Conservation (phyloP, 257 asterid genomes). For the Dorcoceras hygrometricum region DNA sequence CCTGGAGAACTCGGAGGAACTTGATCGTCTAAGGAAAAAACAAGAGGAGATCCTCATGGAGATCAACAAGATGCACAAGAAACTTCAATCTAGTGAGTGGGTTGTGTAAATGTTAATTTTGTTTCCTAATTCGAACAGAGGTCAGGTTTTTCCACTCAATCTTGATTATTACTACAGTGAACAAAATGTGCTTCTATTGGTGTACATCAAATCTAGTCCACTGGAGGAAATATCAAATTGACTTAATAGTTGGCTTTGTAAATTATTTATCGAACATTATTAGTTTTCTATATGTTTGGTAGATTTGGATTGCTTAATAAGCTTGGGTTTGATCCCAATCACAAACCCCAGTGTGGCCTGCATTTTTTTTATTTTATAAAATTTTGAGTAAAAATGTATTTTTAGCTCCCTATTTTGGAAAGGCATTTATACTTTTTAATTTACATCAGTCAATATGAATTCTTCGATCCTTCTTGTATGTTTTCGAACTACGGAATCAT, state of each 20-base stretch:
- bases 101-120: background rate
- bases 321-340: background rate
- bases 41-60: constrained; percentile 75
- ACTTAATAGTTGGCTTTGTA: background rate
- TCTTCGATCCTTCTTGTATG: background rate
- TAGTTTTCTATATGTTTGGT: constrained; percentile 8
- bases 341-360: background rate
- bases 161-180: background rate
- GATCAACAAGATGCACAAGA: constrained; percentile 90
- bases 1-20: constrained; percentile 75
- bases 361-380: too few relatives aligned
- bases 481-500: background rate
- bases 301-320: constrained; percentile 3
- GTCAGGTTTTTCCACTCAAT: background rate
- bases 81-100: constrained; percentile 72
- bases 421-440: background rate
- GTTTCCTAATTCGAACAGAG: constrained; percentile 6
- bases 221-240: constrained; percentile 15
- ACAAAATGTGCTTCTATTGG: background rate
- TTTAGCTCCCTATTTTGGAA: background rate
- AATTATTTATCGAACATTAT: background rate
- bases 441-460: background rate
- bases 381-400: background rate
- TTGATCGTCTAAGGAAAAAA: constrained; percentile 88
- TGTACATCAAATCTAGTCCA: background rate